phyloP scores from a whole-genome alignment of 352 stramenopile species.

The Thalassiosira tumida region DNA sequence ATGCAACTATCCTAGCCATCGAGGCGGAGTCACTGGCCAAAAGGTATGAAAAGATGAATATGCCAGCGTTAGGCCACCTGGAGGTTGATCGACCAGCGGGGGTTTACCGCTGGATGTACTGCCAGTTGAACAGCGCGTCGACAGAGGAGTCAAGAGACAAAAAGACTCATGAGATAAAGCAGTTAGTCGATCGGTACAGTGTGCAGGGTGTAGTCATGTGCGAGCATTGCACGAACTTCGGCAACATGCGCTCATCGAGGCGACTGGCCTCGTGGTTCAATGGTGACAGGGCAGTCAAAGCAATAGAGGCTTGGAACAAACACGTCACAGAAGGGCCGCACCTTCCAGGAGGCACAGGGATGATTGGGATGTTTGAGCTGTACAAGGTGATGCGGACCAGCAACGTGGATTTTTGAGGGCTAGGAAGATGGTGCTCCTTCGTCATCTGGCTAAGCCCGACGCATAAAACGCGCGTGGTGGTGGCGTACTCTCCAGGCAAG shows the following conservation, averaged over 20 bases:
- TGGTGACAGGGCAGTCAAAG: background rate
- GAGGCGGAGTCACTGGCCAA: background rate
- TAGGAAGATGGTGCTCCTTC: conserved; percentile 3
- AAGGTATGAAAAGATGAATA: background rate
- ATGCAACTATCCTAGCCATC: background rate
- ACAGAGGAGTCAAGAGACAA: background rate
- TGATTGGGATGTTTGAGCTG: no score
- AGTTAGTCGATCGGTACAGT: background rate
- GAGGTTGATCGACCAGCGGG: background rate
- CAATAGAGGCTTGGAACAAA: background rate
- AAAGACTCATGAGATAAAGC: conserved; percentile 6
- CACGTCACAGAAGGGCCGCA: background rate
- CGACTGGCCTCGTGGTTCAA: background rate
- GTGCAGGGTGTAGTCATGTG: background rate
- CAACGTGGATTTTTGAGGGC: background rate
- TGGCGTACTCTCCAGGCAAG: background rate
- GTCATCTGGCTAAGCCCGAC: no score
- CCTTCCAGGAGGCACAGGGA: background rate
- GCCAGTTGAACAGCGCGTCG: conserved; percentile 21
- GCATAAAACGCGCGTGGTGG: background rate
- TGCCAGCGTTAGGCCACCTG: background rate
- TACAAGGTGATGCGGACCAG: no score
- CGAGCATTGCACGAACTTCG: background rate
- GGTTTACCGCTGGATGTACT: background rate
- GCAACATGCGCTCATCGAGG: background rate